These are phyloP conservation scores for Amphicarpaea edgeworthii DNA, from an alignment of 306 rosid genomes.

Conservation along the genomic window DNA sequence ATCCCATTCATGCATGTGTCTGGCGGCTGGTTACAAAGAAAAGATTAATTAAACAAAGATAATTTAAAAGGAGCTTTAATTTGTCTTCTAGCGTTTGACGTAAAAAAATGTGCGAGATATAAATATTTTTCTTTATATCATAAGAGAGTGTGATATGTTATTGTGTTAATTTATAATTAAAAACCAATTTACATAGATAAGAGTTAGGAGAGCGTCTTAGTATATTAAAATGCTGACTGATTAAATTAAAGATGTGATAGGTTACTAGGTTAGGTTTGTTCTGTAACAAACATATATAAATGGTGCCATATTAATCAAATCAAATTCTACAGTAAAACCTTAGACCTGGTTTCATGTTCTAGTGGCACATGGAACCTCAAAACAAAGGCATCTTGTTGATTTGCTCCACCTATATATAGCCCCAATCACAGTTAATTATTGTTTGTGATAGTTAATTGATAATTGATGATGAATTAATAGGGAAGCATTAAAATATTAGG, in stretches of 20 bases:
- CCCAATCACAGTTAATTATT: not conserved
- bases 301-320: conserved; percentile 35
- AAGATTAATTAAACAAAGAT: conserved; percentile 6
- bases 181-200: conserved; percentile 11
- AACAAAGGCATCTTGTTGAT: conserved; percentile 39
- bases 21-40: conserved; percentile 51
- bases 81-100: conserved; percentile 48
- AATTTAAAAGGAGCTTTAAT: conserved; percentile 43
- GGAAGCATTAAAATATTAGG: conserved; percentile 36
- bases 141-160: conserved; percentile 27
- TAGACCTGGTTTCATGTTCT: conserved; percentile 38
- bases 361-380: conserved; percentile 38
- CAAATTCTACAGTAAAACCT: conserved; percentile 28
- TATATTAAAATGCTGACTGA: conserved; percentile 19
- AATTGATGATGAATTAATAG: conserved; percentile 27
- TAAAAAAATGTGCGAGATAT: conserved; percentile 36
- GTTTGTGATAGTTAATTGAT: conserved; percentile 31
- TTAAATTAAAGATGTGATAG: conserved; percentile 33
- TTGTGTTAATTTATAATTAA: conserved; percentile 18
- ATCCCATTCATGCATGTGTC: conserved; percentile 47
- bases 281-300: conserved; percentile 37
- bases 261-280: conserved; percentile 39
- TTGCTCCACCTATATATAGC: conserved; percentile 28
- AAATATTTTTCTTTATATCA: conserved; percentile 1
- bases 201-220: conserved; percentile 33